Evolutionary conservation across 2,329 filamentous ascomycete species (phyloP).

Genomic region (Bipolaris oryzae): DNA sequence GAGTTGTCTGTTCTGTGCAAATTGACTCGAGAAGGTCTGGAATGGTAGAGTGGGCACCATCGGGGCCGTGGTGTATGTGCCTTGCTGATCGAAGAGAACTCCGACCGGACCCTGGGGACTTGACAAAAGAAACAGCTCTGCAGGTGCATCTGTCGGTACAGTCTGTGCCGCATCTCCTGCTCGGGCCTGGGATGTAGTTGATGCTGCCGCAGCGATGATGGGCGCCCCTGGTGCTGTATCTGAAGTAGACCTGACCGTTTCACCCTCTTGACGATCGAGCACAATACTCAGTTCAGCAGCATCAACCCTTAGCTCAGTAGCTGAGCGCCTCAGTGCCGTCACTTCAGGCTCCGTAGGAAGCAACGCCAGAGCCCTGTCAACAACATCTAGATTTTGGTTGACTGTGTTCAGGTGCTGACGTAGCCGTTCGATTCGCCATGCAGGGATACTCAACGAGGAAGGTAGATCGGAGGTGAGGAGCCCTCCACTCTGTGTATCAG

Average conservation of each 20-base stretch:
- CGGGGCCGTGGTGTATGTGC: conserved; percentile 44
- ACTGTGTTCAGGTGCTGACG: conserved; percentile 35
- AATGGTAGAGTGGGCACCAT: conserved; percentile 36
- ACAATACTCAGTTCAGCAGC: conserved; percentile 29
- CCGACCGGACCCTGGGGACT: conserved; percentile 47
- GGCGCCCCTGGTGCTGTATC: conserved; percentile 6
- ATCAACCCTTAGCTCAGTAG: conserved; percentile 34
- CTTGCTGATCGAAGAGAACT: conserved; percentile 44
- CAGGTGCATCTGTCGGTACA: conserved; percentile 25
- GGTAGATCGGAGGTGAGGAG: background rate
- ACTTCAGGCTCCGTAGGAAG: conserved; percentile 40
- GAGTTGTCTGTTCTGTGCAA: conserved; percentile 41
- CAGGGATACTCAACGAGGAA: conserved; percentile 17
- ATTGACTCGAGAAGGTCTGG: conserved; percentile 43
- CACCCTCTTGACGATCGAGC: conserved; percentile 24
- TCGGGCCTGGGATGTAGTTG: conserved; percentile 15
- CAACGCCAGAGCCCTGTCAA: conserved; percentile 36
- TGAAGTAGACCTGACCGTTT: background rate
- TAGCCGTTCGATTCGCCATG: conserved; percentile 40
- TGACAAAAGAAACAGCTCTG: conserved; percentile 45
- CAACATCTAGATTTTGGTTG: conserved; percentile 31
- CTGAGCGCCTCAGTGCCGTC: conserved; percentile 35
- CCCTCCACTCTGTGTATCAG: conserved; percentile 6
- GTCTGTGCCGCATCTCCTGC: conserved; percentile 10
- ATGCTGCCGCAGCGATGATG: conserved; percentile 5